phyloP scores from a whole-genome alignment of 116 monocot genomes.

The Posidonia oceanica region DNA sequence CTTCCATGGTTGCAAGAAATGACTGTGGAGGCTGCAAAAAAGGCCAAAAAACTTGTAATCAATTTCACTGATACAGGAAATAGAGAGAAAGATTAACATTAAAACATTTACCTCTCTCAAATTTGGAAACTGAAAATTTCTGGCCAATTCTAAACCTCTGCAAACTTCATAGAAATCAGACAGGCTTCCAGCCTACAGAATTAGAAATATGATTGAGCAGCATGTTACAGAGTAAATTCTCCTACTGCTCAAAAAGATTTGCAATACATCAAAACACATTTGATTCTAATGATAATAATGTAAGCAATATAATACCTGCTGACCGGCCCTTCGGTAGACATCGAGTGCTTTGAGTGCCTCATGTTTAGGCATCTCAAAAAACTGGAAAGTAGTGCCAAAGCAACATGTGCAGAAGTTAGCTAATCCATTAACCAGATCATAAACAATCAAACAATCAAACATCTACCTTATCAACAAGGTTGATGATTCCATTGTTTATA shows the following conservation, averaged over 20 bases:
- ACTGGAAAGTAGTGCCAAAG: constrained; percentile 25
- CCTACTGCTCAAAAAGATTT: no score
- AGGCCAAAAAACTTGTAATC: background rate
- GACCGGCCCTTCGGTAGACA: constrained; percentile 81
- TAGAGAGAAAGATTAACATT: background rate
- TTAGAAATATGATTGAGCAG: background rate
- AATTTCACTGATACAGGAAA: background rate
- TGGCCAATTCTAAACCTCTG: constrained; percentile 74
- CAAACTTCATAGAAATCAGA: constrained; percentile 98
- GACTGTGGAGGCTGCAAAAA: constrained; percentile 77
- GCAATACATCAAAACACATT: no score
- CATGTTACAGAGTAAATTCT: background rate
- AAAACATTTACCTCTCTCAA: constrained; percentile 53
- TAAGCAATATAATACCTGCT: constrained; percentile 44
- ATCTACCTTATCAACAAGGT: constrained; percentile 82
- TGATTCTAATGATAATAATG: background rate
- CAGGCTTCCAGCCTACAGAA: constrained; percentile 64
- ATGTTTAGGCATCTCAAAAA: constrained; percentile 98
- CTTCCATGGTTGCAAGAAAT: constrained; percentile 89
- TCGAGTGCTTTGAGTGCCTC: constrained; percentile 95
- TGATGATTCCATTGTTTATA: constrained; percentile 94
- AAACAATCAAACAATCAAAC: background rate
- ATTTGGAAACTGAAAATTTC: constrained; percentile 96
- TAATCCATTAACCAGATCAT: background rate
- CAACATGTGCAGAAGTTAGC: background rate